Evolutionary conservation across 305 asterid genomes (phyloP), one percentile per base, ranked within the genome.

Genomic region (Solanum hybrid): DNA sequence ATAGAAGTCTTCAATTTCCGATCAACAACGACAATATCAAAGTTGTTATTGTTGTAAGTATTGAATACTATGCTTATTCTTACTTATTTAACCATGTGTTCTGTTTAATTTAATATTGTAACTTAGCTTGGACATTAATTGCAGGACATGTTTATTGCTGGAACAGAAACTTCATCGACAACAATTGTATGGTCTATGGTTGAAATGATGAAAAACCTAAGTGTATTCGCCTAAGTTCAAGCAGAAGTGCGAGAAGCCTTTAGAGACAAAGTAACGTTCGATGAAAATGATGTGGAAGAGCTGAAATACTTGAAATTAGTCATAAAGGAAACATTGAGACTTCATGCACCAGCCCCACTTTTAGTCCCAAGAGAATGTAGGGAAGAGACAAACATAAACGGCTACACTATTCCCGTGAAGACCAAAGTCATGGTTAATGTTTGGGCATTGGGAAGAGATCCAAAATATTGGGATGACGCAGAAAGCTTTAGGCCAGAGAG

Each of bases 401-500:
- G 46, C 0, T 94, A 94, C 79, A 69, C 76, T 38, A 89, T 94
- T 8, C 97, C 95, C 2, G 72, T 90, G 46, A 38, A 90, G 91
- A 95, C 94, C 1, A 96, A 94, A 80, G 92, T 92, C 5, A 89
- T 94, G 6, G 94, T 95, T 3, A 94, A 95, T 51, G 92, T 86
- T 29, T 94, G 94, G 92, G 95, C 95, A 5, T 90, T 94, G 3
- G 97, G 96, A 42, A 92, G 94, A 27, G 97, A 94, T 24, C 90
- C 35, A 32, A 32, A 32, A 32, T 32, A 32, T 32, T 32, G 35
- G 35, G 35, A 32, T 32, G 35, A 32, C 35, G 35, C 35, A 32
- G 35, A 32, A 32, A 32, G 35, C 35, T 32, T 32, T 32, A 32
- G 35, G 35, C 35, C 35, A 32, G 35, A 32, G 35, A 32, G 35